These are phyloP conservation scores for Pythium aquatile DNA, from an alignment of 352 stramenopile genomes.

Conservation along the genomic window DNA sequence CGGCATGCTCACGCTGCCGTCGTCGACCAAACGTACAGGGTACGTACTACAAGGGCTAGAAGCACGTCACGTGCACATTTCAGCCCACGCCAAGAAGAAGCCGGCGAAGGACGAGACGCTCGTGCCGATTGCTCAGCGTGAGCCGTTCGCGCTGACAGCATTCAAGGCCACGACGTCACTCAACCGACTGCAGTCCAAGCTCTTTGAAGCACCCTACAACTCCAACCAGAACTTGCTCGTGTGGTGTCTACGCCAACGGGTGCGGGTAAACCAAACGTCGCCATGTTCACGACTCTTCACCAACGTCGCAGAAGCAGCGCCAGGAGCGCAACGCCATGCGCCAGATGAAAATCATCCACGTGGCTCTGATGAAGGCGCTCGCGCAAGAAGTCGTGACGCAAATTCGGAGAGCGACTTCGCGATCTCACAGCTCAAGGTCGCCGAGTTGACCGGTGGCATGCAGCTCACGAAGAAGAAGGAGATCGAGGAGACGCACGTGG, in stretches of 20 bases:
- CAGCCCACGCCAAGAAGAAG: conserved; percentile 62
- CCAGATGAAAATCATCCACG: conserved; percentile 95
- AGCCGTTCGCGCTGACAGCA: conserved; percentile 69
- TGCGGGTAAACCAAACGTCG: conserved; percentile 99
- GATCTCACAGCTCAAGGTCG: conserved; percentile 73
- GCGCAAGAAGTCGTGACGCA: conserved; percentile 99
- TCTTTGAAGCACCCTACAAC: conserved; percentile 96
- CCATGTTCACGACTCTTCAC: conserved; percentile 96
- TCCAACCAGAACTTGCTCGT: conserved; percentile 98
- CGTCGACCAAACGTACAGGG: conserved; percentile 68
- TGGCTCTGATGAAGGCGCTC: conserved; percentile 97
- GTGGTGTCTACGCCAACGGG: conserved; percentile 87
- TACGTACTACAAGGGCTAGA: conserved; percentile 79
- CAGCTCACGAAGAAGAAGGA: conserved; percentile 97
- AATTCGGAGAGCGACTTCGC: conserved; percentile 92
- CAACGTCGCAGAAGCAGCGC: conserved; percentile 67
- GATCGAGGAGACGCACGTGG: conserved; percentile 94
- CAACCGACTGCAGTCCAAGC: conserved; percentile 98
- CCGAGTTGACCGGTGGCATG: conserved; percentile 97
- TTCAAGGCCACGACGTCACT: conserved; percentile 81
- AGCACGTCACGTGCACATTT: conserved; percentile 85
- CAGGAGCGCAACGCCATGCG: conserved; percentile 40
- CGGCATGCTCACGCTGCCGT: conserved; percentile 48
- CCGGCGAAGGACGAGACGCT: conserved; percentile 54
- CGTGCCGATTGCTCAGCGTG: conserved; percentile 60